Conservation (phyloP, 1,139 yeast genomes). For the Nakaseomyces nivariensis region DNA sequence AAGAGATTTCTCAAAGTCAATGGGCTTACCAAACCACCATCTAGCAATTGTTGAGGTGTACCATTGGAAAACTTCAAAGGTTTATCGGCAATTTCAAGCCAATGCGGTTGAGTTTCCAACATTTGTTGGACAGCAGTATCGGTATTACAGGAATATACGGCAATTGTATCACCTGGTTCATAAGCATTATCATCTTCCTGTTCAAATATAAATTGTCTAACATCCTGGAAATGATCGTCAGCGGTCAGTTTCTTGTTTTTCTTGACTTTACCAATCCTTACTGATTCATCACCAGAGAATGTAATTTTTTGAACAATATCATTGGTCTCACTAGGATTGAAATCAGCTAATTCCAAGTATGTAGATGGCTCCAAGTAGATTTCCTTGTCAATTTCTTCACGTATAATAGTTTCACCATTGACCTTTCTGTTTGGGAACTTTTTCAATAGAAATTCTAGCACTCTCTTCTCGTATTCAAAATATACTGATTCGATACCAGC, state of each 20-base stretch:
- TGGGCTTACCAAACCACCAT: conserved; percentile 52
- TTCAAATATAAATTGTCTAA: conserved; percentile 49
- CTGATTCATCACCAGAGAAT: conserved; percentile 17
- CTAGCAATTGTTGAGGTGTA: conserved; percentile 29
- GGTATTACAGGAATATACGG: conserved; percentile 67
- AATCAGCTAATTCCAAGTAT: conserved; percentile 11
- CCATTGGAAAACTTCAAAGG: conserved; percentile 22
- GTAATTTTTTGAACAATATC: conserved; percentile 5
- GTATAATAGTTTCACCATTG: conserved; percentile 13
- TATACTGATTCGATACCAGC: conserved; percentile 75
- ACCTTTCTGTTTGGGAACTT: conserved; percentile 30
- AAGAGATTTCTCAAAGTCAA: conserved; percentile 63
- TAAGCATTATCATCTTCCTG: conserved; percentile 31
- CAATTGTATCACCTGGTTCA: conserved; percentile 72
- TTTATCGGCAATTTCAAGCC: conserved; percentile 60
- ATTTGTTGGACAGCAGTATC: conserved; percentile 53
- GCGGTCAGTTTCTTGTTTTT: conserved; percentile 54
- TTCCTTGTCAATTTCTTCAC: conserved; percentile 19
- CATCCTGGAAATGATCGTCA: conserved; percentile 79
- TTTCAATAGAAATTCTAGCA: conserved; percentile 37
- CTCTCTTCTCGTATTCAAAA: conserved; percentile 56
- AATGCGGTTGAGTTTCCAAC: conserved; percentile 54
- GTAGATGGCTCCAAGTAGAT: conserved; percentile 24
- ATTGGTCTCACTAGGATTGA: neutral
- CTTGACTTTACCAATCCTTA: conserved; percentile 36